Evolutionary conservation across 164 flowering plant genomes (phyloP).

Genomic region (Vitis cinerea): DNA sequence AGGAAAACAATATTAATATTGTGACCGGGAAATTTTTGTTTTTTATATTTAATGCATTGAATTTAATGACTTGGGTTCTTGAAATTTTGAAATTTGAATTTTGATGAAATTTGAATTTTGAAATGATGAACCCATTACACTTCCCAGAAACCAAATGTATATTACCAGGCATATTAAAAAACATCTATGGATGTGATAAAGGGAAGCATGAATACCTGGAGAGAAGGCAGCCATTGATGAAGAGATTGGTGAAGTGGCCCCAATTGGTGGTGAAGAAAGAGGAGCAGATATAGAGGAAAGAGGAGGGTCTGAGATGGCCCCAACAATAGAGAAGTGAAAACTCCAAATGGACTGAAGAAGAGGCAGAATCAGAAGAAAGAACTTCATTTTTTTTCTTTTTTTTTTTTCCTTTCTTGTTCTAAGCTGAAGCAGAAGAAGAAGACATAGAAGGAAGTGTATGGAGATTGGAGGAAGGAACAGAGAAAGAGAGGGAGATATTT

Average conservation of each 20-base stretch:
- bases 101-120: conserved; percentile 12
- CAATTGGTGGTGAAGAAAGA: conserved; percentile 13
- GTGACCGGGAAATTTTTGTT: background rate
- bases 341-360: conserved; percentile 16
- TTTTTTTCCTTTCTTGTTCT: background rate
- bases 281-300: conserved; percentile 24
- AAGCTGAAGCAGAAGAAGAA: background rate
- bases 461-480: background rate
- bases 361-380: conserved; percentile 14
- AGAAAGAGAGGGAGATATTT: conserved; percentile 6
- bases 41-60: background rate
- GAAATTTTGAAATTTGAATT: conserved; percentile 2
- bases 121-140: background rate
- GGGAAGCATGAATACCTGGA: conserved; percentile 38
- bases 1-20: background rate
- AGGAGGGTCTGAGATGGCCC: conserved; percentile 25
- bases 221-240: conserved; percentile 41
- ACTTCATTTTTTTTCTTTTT: conserved; percentile 16
- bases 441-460: conserved; percentile 1
- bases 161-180: too few species aligned
- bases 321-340: conserved; percentile 10
- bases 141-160: background rate
- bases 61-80: background rate
- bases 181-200: too few species aligned
- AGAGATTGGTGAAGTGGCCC: conserved; percentile 28